phyloP scores from a whole-genome alignment of 352 stramenopile species.

The Phytophthora boehmeriae region DNA sequence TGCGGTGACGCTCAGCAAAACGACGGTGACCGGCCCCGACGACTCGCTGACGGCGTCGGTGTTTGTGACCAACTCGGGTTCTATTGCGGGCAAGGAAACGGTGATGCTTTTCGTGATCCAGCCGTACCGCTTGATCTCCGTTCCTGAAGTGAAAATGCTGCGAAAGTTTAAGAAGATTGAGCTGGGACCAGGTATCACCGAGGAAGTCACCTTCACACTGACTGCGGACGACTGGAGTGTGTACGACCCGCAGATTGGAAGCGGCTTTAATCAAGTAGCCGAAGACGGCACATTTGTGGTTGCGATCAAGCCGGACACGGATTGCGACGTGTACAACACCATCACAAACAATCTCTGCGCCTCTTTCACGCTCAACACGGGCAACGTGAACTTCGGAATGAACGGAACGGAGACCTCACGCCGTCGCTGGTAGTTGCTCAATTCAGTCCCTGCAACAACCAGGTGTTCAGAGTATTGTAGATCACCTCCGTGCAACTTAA shows the following conservation, averaged over 20 bases:
- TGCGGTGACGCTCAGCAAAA: constrained; percentile 46
- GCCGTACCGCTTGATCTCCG: constrained; percentile 58
- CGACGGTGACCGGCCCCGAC: constrained; percentile 24
- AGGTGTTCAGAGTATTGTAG: background rate
- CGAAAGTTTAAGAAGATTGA: constrained; percentile 82
- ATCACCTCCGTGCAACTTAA: background rate
- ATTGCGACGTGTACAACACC: constrained; percentile 72
- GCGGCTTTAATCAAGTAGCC: constrained; percentile 61
- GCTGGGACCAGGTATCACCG: constrained; percentile 45
- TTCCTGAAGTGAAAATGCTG: constrained; percentile 84
- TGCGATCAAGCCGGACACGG: constrained; percentile 67
- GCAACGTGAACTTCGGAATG: constrained; percentile 31
- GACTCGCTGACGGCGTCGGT: constrained; percentile 51
- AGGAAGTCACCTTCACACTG: constrained; percentile 50
- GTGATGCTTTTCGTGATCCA: constrained; percentile 83
- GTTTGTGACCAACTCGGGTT: constrained; percentile 76
- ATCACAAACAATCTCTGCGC: constrained; percentile 49
- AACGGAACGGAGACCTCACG: constrained; percentile 25
- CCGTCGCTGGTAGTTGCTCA: constrained; percentile 11
- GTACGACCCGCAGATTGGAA: constrained; percentile 63
- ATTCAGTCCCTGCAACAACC: background rate
- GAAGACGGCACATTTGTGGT: constrained; percentile 77
- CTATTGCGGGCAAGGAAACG: constrained; percentile 62
- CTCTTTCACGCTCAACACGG: constrained; percentile 47
- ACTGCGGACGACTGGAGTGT: constrained; percentile 65